Evolutionary conservation across 2,329 filamentous ascomycete genomes (phyloP), one percentile per base, ranked within the genome.

Genomic region (Verticillium nubilum): DNA sequence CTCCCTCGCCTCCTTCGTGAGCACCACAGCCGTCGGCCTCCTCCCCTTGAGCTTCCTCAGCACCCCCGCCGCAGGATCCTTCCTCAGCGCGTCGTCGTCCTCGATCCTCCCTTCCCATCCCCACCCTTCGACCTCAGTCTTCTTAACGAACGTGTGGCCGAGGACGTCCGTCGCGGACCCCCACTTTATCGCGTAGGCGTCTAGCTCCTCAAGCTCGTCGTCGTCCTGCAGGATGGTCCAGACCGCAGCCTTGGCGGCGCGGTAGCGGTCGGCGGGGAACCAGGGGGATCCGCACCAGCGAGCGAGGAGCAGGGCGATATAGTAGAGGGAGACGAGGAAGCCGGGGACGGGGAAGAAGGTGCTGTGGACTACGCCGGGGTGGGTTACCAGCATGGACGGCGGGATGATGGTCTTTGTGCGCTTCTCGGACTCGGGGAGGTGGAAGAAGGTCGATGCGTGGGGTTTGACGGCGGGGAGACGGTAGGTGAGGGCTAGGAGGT

Each of bases 61-160:
- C 58, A 79, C 75, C 2, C 80, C 80, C 52, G 74, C 67, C 47
- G 77, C 73, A 0, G 66, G 67, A 68, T 70, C 65, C 52, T 73
- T 74, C 68, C 82, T 78, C 69, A 86, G 78, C 67, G 74, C 69
- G 61, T 70, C 76, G 63, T 78, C 79, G 31, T 76, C 73, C 63
- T 80, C 79, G n/a, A 80, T 76, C 10, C 73, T 76, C 59, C 89
- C 87, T 63, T 85, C 78, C 73, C 86, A 88, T 0, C 92, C 93
- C 92, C 93, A 97, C 7, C 92, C 91, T 52, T 91, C 86, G 3
- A 96, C 88, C 72, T 97, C 91, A 1, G 92, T 96, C 67, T 86
- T 85, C 73, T 88, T 89, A 5, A 91, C 84, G 42, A 81, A 77
- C 61, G 84, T 81, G 23, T 80, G 75, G 0, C 88, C 86, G 58